phyloP scores from a whole-genome alignment of 1,284 basidiomycete species.

The Irpex rosettiformis region DNA sequence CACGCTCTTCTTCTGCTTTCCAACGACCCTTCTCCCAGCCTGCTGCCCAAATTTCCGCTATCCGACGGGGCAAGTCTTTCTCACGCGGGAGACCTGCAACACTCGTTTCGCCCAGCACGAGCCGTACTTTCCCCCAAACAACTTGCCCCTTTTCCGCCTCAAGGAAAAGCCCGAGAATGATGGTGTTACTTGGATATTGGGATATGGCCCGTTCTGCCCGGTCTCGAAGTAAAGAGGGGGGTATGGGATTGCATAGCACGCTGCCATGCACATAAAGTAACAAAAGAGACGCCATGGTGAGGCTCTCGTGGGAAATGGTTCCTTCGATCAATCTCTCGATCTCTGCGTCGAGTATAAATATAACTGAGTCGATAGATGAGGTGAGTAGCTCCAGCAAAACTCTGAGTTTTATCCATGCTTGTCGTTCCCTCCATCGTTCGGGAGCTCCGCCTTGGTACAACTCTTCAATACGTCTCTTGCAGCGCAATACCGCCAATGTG shows the following conservation, averaged over 20 bases:
- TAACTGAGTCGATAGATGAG: constrained; percentile 36
- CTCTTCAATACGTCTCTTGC: constrained; percentile 56
- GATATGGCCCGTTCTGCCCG: constrained; percentile 54
- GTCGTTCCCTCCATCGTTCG: constrained; percentile 47
- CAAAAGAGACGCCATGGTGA: constrained; percentile 52
- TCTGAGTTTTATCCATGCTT: constrained; percentile 60
- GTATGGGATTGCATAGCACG: constrained; percentile 52
- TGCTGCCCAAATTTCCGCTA: constrained; percentile 71
- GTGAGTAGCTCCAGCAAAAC: constrained; percentile 64
- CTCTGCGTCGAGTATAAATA: constrained; percentile 43
- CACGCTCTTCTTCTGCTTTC: constrained; percentile 66
- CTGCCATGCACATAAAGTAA: constrained; percentile 62
- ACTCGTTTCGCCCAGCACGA: constrained; percentile 43
- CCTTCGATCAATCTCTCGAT: constrained; percentile 25
- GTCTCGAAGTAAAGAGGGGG: constrained; percentile 58
- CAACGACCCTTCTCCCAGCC: constrained; percentile 74
- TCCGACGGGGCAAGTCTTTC: constrained; percentile 56
- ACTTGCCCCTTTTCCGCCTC: constrained; percentile 75
- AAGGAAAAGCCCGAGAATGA: constrained; percentile 73
- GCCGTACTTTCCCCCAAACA: constrained; percentile 66
- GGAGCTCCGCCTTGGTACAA: constrained; percentile 30
- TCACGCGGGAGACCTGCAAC: constrained; percentile 27
- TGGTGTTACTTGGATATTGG: constrained; percentile 67
- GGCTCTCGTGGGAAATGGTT: constrained; percentile 49
- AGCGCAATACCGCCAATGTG: constrained; percentile 51